Evolutionary conservation across 306 rosid species (phyloP), one percentile per base, ranked within the genome.

Genomic region (Chamaecrista fasciculata): DNA sequence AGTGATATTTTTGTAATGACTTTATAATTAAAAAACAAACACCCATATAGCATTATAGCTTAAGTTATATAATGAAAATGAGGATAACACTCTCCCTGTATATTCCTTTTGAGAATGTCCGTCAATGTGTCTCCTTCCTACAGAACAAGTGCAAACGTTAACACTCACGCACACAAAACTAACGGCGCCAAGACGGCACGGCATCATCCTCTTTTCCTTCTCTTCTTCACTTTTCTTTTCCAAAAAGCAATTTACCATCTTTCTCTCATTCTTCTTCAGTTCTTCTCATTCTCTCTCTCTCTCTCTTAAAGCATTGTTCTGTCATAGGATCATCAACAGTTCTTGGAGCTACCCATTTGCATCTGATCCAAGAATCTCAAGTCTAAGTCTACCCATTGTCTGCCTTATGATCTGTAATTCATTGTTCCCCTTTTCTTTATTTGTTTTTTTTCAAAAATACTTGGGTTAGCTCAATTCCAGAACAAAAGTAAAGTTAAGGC

Each of bases 331-430:
- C 67, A 62, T 52, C 73, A 63, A 47, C 68, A 67, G 16, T 78
- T n/a, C n/a, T n/a, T 77, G 79, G 39, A 78, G 75, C 72, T 26
- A 59, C 51, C 28, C 77, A 62, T 49, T 76, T 39, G 61, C 69
- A 34, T 83, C 86, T 82, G 88, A 84, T 85, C 77, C 82, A 62
- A 53, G 72, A 89, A 80, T 85, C 89, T 71, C 79, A 53, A 53
- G 20, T 31, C 48, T 39, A 71, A 50, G 28, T 33, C 48, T 40
- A 58, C 68, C 69, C 75, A 52, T 63, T 76, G 36, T 33, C 6
- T 33, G 6, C 58, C 78, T 67, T 71, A 67, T 87, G 77, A 72
- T 83, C 79, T 62, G 96, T 92, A 71, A 85, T 95, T 89, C 47
- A 48, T 63, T 73, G 42, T 67, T 76, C 48, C 39, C 71, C 48